A percentile compares a stretch with the other conserved stretches of the same genome.
Evolutionary conservation across 768 basidiomycete genomes (phyloP).

Genomic region (Cyathus striatus): DNA sequence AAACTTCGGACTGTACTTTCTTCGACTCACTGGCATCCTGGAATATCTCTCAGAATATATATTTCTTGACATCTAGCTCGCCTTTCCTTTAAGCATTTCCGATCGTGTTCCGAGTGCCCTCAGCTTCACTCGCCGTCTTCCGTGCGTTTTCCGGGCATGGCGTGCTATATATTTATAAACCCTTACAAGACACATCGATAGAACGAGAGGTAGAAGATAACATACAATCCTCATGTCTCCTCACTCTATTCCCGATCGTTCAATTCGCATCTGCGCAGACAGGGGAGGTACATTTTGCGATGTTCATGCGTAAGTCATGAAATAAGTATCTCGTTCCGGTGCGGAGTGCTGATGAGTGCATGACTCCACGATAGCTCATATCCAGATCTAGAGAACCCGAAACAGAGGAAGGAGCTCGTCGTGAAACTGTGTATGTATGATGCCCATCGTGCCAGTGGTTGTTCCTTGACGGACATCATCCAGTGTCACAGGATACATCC

Average conservation of each 20-base stretch:
- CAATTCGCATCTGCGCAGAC: slow-evolving; percentile 83
- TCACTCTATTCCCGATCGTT: slow-evolving; percentile 57
- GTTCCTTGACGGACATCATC: background rate
- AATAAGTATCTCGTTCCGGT: background rate
- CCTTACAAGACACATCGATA: no score
- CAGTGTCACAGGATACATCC: slow-evolving; percentile 84
- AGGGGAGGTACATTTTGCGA: slow-evolving; percentile 93
- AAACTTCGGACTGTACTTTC: no score
- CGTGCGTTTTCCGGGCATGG: background rate
- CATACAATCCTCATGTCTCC: background rate
- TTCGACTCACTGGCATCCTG: no score
- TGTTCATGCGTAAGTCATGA: slow-evolving; percentile 62
- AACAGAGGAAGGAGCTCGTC: slow-evolving; percentile 72
- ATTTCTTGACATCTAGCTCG: no score
- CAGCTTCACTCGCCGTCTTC: background rate
- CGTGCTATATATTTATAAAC: no score
- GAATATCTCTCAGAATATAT: no score
- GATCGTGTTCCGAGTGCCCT: no score
- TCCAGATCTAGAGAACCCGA: slow-evolving; percentile 59
- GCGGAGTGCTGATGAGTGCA: background rate
- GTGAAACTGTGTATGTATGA: slow-evolving; percentile 74
- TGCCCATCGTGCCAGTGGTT: no score
- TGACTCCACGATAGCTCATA: slow-evolving; percentile 47
- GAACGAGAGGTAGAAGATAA: background rate
- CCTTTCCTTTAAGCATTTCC: no score